A percentile compares a stretch with the other conserved stretches of the same genome.
Conservation (phyloP, 495 filamentous ascomycete species). For the Sphaerosporella brunnea region DNA sequence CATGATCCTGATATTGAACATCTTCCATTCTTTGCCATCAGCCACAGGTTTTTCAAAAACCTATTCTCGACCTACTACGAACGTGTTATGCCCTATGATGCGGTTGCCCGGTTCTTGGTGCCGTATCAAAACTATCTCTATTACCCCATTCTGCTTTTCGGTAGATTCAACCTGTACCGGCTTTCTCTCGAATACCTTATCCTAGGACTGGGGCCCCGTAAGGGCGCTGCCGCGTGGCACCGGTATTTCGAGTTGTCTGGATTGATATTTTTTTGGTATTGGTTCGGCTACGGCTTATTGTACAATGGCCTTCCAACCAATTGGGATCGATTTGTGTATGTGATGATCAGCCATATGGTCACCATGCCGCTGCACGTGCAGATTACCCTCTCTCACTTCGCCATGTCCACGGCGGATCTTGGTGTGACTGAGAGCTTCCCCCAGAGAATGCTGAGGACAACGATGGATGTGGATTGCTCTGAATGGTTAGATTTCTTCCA, state of each 20-base stretch:
- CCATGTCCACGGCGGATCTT: slow-evolving; percentile 86
- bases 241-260: slow-evolving; percentile 69
- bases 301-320: slow-evolving; percentile 58
- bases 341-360: slow-evolving; percentile 74
- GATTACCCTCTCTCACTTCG: slow-evolving; percentile 92
- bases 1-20: slow-evolving; percentile 97
- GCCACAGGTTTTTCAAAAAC: slow-evolving; percentile 60
- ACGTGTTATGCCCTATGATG: slow-evolving; percentile 67
- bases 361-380: slow-evolving; percentile 82
- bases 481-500: slow-evolving; percentile 93
- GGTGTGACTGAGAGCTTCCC: slow-evolving; percentile 79
- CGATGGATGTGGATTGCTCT: slow-evolving; percentile 95
- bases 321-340: slow-evolving; percentile 51
- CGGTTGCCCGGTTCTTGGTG: slow-evolving; percentile 50
- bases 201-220: slow-evolving; percentile 53
- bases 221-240: slow-evolving; percentile 77
- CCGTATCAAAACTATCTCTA: slow-evolving; percentile 68
- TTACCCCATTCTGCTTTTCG: slow-evolving; percentile 69
- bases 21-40: slow-evolving; percentile 87
- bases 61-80: slow-evolving; percentile 83
- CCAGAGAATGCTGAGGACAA: slow-evolving; percentile 91
- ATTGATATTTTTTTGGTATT: slow-evolving; percentile 77
- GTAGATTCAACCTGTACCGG: slow-evolving; percentile 80
- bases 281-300: slow-evolving; percentile 76
- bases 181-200: slow-evolving; percentile 73